Evolutionary conservation across 495 filamentous ascomycete species (phyloP).

Genomic region (Penicilliopsis zonata): DNA sequence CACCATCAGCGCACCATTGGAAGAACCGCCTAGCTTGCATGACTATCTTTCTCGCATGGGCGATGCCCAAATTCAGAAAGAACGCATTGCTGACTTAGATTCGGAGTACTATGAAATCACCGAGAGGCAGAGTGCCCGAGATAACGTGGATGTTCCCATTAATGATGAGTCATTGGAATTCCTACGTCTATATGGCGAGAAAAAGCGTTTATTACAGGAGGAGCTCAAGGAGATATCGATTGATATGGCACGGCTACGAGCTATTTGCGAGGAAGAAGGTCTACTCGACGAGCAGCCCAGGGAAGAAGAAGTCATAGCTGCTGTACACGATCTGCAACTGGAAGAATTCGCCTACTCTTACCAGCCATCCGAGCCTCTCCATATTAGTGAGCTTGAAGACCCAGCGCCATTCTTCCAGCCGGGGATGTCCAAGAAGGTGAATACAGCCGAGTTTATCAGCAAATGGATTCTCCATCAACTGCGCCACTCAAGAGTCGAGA

Average conservation of each 20-base stretch:
- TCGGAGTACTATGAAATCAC: constrained; percentile 9
- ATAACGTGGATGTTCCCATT: constrained; percentile 7
- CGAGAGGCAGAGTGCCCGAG: constrained; percentile 8
- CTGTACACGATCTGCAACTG: constrained; percentile 3
- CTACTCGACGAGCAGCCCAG: constrained; percentile 5
- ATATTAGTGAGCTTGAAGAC: constrained; percentile 6
- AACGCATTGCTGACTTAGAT: constrained; percentile 15
- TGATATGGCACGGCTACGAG: constrained; percentile 8
- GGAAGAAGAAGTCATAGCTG: not conserved
- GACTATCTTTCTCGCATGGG: constrained; percentile 17
- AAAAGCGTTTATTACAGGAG: constrained; percentile 6
- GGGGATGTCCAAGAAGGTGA: constrained; percentile 1
- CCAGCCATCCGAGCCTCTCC: constrained; percentile 5
- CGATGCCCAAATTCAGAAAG: constrained; percentile 14
- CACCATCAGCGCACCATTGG: not conserved
- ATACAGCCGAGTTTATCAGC: constrained; percentile 12
- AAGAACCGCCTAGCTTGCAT: constrained; percentile 5
- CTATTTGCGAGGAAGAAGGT: constrained; percentile 10
- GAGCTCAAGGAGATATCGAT: constrained; percentile 11
- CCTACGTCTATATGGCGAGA: constrained; percentile 10
- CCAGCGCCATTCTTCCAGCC: constrained; percentile 8
- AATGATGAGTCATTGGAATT: constrained; percentile 14
- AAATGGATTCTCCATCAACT: constrained; percentile 22
- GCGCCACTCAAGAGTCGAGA: constrained; percentile 16
- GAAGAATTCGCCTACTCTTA: not conserved